Evolutionary conservation across 2,329 filamentous ascomycete genomes (phyloP), one percentile per base, ranked within the genome.

Genomic region (Verticillium dahliae): DNA sequence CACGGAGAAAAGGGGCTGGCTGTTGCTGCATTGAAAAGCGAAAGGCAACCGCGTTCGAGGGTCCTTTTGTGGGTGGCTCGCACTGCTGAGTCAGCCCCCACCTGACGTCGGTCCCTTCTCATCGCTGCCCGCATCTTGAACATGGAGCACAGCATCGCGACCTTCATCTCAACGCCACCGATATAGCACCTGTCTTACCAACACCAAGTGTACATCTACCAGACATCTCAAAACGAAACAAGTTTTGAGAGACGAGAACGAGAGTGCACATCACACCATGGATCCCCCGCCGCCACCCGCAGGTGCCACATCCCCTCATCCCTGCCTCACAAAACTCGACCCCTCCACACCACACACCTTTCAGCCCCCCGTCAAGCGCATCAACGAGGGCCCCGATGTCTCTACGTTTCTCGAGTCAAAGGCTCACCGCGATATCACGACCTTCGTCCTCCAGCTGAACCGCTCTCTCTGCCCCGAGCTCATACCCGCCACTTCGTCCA

Each of bases 391-490:
- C 61, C 79, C 88, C 63, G 92, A 98, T 80, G 90, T 99, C 60
- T 75, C 85, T 22, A 85, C 83, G 65, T 99, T 98, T 74, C 85
- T 96, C 60, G 84, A 82, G 9, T 92, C 91, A 57, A 85, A 85
- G 67, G 95, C 92, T 55, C 97, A 98, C 76, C 84, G 86, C 62
- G 92, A 97, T 71, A 90, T 99, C 60, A 90, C 91, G 74, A 83
- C 85, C 56, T 98, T 97, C 73, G 79, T 98, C 56, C 81, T 96
- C 66, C 95, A 98, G 76, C 86, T 99, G 57, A 98, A 97, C 74
- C 86, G 89, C 62, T 85, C 93, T 11, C 86, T 98, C 76, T 90
- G 94, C 67, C 93, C 94, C 0, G 80, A 85, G 22, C 87, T 82
- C 66, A 68, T 71, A 2, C 63, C 70, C 2, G 71, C 75, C 41